Conservation (phyloP, 2,329 filamentous ascomycete species). For the Fusarium citri region DNA sequence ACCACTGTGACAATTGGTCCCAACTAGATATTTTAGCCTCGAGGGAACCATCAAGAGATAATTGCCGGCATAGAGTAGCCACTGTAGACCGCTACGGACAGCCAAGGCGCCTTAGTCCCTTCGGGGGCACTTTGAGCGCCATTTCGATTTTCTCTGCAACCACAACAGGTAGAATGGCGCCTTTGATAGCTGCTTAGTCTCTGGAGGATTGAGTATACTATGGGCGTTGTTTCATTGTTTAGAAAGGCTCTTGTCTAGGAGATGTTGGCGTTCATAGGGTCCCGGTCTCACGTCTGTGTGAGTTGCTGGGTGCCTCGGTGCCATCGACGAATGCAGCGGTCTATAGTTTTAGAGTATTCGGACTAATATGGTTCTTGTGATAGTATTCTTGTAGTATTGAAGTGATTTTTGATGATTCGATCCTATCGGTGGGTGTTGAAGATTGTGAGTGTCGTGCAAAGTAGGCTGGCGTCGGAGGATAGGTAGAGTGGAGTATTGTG, state of each 20-base stretch:
- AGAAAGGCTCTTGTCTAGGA: background rate
- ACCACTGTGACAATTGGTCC: background rate
- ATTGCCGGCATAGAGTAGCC: background rate
- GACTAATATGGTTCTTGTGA: too few species aligned
- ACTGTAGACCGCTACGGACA: background rate
- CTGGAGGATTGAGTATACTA: background rate
- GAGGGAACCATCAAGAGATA: background rate
- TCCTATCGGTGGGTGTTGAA: too few species aligned
- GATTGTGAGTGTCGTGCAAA: too few species aligned
- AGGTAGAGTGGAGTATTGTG: background rate
- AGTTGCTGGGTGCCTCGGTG: background rate
- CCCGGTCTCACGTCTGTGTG: background rate
- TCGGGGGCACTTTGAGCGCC: background rate
- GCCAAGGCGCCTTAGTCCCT: background rate
- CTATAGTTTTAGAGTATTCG: too few species aligned
- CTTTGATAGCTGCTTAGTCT: background rate
- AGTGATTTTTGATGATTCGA: too few species aligned
- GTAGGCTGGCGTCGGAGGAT: background rate
- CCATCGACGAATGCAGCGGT: too few species aligned
- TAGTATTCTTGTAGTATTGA: too few species aligned
- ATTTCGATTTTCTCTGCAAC: constrained; percentile 3
- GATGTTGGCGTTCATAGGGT: background rate
- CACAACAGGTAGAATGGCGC: background rate
- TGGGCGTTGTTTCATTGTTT: background rate
- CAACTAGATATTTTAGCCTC: background rate